Percentiles rank a stretch among this genome's conserved stretches.
Conservation (phyloP, 306 rosid genomes). For the Prunus dulcis region DNA sequence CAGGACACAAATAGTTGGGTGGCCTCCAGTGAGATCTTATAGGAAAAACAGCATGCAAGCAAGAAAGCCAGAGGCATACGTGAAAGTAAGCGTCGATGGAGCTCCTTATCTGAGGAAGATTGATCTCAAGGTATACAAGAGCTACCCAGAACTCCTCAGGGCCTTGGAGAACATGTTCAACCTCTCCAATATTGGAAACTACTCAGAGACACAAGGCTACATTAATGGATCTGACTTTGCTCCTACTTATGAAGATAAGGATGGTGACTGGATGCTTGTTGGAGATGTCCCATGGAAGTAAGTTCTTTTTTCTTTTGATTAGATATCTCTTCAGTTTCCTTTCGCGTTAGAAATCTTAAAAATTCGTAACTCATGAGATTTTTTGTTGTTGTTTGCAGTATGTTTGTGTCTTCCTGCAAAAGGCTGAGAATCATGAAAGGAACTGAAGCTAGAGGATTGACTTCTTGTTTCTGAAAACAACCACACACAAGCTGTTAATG, state of each 20-base stretch:
- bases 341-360: neutral
- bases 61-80: constrained; percentile 41
- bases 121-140: constrained; percentile 60
- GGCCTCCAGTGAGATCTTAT: constrained; percentile 84
- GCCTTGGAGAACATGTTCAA: constrained; percentile 72
- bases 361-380: constrained; percentile 9
- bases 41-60: constrained; percentile 54
- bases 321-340: neutral
- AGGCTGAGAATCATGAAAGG: constrained; percentile 62
- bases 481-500: neutral
- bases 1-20: constrained; percentile 88
- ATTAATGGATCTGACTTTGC: constrained; percentile 54
- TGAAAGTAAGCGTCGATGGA: constrained; percentile 90
- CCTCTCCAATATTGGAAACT: constrained; percentile 61
- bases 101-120: constrained; percentile 85
- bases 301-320: constrained; percentile 15
- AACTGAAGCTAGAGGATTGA: constrained; percentile 64
- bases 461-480: constrained; percentile 24
- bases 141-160: constrained; percentile 62
- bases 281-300: constrained; percentile 97
- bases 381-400: constrained; percentile 35
- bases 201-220: constrained; percentile 70
- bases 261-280: constrained; percentile 93
- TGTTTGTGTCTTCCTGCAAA: constrained; percentile 65
- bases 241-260: constrained; percentile 84